Percentiles rank a stretch among this genome's conserved stretches.
These are phyloP conservation scores for Chlorella sp. DNA, from an alignment of 139 green algal species.

Conservation along the genomic window DNA sequence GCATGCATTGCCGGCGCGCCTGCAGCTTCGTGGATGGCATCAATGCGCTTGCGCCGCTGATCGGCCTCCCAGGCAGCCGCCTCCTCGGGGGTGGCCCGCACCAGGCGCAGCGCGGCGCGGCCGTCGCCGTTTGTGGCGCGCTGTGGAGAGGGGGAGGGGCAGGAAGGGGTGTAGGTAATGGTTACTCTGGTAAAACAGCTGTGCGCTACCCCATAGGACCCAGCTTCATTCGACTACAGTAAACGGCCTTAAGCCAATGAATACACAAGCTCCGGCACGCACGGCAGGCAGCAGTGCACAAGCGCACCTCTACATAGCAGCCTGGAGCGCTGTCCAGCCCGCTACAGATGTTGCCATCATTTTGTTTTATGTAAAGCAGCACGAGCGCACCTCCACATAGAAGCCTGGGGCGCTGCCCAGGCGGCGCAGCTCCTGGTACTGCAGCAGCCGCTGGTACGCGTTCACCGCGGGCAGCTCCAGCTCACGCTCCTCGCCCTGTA, in stretches of 20 bases:
- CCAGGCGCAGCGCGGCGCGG: constrained; percentile 43
- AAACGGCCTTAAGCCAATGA: no score
- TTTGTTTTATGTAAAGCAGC: no score
- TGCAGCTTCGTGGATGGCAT: constrained; percentile 42
- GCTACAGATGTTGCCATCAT: no score
- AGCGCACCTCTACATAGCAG: no score
- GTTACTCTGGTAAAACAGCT: no score
- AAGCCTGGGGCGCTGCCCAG: constrained; percentile 50
- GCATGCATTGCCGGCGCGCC: no score
- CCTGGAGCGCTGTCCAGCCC: no score
- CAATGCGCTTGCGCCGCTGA: constrained; percentile 31
- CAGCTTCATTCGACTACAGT: no score
- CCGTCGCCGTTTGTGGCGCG: not conserved
- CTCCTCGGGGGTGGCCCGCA: constrained; percentile 37
- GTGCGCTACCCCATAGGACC: no score
- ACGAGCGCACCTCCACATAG: constrained; percentile 45
- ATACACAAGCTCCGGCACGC: no score
- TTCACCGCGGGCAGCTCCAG: constrained; percentile 63
- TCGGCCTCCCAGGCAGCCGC: constrained; percentile 34
- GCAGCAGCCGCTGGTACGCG: constrained; percentile 65
- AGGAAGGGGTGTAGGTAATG: no score
- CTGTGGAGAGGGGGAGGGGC: not conserved
- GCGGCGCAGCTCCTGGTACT: constrained; percentile 71
- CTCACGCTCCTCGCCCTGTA: constrained; percentile 32
- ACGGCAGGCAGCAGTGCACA: no score